Percentiles rank a stretch among this genome's conserved stretches.
These are phyloP conservation scores for Cercospora brassicicola DNA, from an alignment of 2,329 filamentous ascomycete genomes.

Conservation along the genomic window DNA sequence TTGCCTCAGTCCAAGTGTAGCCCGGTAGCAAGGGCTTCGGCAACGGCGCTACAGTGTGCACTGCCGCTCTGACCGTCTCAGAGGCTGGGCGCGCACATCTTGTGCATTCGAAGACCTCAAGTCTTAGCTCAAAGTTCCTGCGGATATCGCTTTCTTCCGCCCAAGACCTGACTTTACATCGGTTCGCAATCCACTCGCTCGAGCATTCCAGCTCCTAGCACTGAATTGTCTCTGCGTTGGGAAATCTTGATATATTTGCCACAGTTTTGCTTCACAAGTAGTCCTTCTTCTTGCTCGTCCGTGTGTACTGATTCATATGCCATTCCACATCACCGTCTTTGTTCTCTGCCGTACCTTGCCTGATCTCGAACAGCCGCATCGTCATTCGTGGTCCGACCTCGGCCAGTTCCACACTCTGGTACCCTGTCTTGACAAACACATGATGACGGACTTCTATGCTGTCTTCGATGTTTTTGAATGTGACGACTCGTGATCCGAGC, in stretches of 20 bases:
- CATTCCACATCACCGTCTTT: conserved; percentile 96
- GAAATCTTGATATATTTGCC: neutral
- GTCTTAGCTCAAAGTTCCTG: neutral
- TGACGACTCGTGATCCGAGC: conserved; percentile 83
- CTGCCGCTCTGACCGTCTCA: neutral
- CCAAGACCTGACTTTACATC: too few species aligned
- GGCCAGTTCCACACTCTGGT: conserved; percentile 82
- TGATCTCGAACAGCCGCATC: conserved; percentile 93
- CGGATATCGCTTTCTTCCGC: too few species aligned
- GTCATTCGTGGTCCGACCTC: conserved; percentile 95
- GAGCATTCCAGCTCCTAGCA: neutral
- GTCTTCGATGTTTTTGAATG: conserved; percentile 87
- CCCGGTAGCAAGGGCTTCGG: neutral
- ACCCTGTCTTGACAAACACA: conserved; percentile 91
- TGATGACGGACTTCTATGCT: conserved; percentile 87
- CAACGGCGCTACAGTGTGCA: neutral
- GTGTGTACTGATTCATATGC: conserved; percentile 92
- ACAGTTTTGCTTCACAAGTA: conserved; percentile 63
- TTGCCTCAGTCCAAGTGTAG: neutral
- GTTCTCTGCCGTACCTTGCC: conserved; percentile 86
- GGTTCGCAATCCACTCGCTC: too few species aligned
- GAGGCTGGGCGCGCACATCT: neutral
- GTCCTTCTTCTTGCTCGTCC: conserved; percentile 92
- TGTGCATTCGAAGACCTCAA: neutral
- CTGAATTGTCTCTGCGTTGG: neutral